phyloP scores from a whole-genome alignment of 2,329 filamentous ascomycete genomes.

The Rhinocladiella mackenziei region DNA sequence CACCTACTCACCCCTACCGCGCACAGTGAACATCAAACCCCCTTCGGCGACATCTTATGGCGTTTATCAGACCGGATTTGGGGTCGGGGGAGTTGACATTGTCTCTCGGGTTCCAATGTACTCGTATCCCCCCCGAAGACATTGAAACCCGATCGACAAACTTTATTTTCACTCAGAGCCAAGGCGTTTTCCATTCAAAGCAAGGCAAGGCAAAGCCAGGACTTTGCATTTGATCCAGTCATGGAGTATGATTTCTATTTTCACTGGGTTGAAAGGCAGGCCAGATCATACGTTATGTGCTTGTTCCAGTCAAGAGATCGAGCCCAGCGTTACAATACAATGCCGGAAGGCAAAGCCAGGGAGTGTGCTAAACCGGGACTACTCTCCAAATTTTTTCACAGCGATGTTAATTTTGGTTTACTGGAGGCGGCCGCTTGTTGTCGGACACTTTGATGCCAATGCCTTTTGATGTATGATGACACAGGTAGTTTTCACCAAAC shows the following conservation, averaged over 20 bases:
- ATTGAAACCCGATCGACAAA: too few species aligned
- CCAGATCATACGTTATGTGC: background rate
- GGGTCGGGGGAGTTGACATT: conserved; percentile 15
- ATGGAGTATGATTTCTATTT: background rate
- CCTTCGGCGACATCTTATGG: conserved; percentile 12
- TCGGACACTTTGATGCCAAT: too few species aligned
- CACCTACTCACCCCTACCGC: conserved; percentile 17
- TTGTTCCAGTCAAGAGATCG: conserved; percentile 20
- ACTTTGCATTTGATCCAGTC: too few species aligned
- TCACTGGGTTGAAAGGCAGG: background rate
- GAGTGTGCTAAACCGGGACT: too few species aligned
- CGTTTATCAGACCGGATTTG: conserved; percentile 20
- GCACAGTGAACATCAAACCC: conserved; percentile 12
- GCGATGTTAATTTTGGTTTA: too few species aligned
- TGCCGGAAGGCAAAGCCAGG: background rate
- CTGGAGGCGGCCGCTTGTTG: too few species aligned
- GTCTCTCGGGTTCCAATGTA: conserved; percentile 20
- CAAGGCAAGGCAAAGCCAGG: too few species aligned
- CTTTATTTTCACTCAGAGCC: background rate
- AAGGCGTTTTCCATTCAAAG: too few species aligned
- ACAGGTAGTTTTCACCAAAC: too few species aligned
- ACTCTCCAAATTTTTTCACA: background rate
- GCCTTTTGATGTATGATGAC: too few species aligned
- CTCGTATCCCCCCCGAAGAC: conserved; percentile 12
- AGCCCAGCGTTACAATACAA: background rate